Percentiles rank a stretch among this genome's conserved stretches.
Conservation (phyloP, 306 rosid species). For the Vigna mungo region DNA sequence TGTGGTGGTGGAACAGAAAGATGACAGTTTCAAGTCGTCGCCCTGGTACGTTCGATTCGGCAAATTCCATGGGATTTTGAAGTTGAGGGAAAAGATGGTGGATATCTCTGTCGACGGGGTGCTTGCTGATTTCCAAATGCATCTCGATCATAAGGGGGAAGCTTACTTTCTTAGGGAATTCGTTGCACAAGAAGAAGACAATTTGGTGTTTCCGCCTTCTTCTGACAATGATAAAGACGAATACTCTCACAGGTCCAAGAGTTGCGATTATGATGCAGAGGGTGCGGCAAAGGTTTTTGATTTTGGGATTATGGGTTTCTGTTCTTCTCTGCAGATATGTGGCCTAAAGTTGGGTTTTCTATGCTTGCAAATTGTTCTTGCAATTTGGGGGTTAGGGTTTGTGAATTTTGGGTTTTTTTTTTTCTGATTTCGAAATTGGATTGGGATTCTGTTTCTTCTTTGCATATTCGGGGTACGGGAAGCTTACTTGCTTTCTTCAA, state of each 20-base stretch:
- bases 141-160: constrained; percentile 79
- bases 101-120: constrained; percentile 72
- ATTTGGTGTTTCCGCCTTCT: constrained; percentile 45
- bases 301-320: too few relatives aligned
- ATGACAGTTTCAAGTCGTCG: constrained; percentile 86
- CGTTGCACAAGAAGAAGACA: constrained; percentile 45
- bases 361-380: too few relatives aligned
- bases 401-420: too few relatives aligned
- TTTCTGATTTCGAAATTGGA: too few relatives aligned
- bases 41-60: constrained; percentile 95
- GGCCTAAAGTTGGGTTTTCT: too few relatives aligned
- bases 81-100: constrained; percentile 73
- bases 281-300: constrained; percentile 28
- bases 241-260: constrained; percentile 8
- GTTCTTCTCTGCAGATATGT: too few relatives aligned
- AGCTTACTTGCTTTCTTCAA: too few relatives aligned
- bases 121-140: constrained; percentile 74
- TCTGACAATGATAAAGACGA: constrained; percentile 46
- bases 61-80: constrained; percentile 92
- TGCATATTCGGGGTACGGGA: too few relatives aligned
- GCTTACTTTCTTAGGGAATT: constrained; percentile 78
- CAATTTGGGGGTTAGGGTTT: too few relatives aligned
- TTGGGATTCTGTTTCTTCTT: too few relatives aligned
- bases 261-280: constrained; percentile 52
- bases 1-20: constrained; percentile 79